Percentiles rank a stretch among this genome's conserved stretches.
Evolutionary conservation across 352 stramenopile species (phyloP).

Genomic region (Pythium chondricola): DNA sequence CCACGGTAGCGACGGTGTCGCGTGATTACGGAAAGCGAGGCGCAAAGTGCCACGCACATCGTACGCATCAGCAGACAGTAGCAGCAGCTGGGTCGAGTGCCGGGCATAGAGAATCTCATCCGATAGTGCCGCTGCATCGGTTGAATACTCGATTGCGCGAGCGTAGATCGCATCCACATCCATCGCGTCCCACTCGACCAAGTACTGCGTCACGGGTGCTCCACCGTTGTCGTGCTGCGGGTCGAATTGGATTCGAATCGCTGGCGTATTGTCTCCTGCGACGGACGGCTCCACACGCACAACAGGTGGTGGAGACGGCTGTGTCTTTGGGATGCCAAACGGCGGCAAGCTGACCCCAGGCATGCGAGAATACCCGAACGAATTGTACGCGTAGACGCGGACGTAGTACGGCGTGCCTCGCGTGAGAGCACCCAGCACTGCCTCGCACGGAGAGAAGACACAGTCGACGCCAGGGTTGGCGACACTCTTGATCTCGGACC

Average conservation of each 20-base stretch:
- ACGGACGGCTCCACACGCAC: conserved; percentile 41
- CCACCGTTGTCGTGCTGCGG: conserved; percentile 73
- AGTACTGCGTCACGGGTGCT: conserved; percentile 77
- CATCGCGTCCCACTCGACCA: conserved; percentile 92
- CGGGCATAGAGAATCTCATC: conserved; percentile 73
- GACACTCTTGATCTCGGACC: conserved; percentile 70
- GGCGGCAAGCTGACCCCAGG: conserved; percentile 57
- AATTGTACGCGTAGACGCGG: conserved; percentile 89
- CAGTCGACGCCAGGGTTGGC: conserved; percentile 67
- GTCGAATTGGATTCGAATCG: conserved; percentile 78
- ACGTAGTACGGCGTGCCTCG: conserved; percentile 86
- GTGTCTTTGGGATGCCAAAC: conserved; percentile 74
- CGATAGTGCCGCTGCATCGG: conserved; percentile 23
- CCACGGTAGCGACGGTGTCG: conserved; percentile 66
- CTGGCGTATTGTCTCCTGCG: conserved; percentile 20
- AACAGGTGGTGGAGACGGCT: conserved; percentile 46
- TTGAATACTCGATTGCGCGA: conserved; percentile 22
- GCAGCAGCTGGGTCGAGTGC: conserved; percentile 86
- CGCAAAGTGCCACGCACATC: conserved; percentile 85
- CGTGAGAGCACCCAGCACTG: conserved; percentile 74
- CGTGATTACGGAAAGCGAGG: conserved; percentile 59
- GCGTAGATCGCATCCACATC: conserved; percentile 55
- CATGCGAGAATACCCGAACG: conserved; percentile 83
- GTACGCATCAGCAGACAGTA: conserved; percentile 73
- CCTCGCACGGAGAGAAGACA: conserved; percentile 67